phyloP scores from a whole-genome alignment of 2,329 filamentous ascomycete species.

The Aspergillus melleus region DNA sequence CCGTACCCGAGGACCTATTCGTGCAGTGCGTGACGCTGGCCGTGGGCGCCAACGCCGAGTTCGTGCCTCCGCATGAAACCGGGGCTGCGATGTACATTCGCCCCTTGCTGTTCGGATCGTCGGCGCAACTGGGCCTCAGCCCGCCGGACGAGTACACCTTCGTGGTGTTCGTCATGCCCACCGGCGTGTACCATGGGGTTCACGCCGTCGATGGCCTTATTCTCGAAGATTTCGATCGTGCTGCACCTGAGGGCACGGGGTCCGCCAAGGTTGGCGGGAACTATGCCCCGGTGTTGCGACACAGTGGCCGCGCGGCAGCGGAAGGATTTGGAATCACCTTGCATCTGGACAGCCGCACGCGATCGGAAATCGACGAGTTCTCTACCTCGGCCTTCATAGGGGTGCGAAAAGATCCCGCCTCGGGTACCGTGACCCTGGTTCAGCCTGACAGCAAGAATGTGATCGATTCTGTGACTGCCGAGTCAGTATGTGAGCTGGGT shows the following conservation, averaged over 20 bases:
- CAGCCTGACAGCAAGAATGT: slow-evolving; percentile 86
- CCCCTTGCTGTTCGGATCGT: slow-evolving; percentile 82
- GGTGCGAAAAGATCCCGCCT: slow-evolving; percentile 59
- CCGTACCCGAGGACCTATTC: slow-evolving; percentile 75
- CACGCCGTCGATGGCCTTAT: slow-evolving; percentile 85
- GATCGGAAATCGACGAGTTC: slow-evolving; percentile 91
- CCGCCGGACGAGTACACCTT: slow-evolving; percentile 93
- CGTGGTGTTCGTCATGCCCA: slow-evolving; percentile 84
- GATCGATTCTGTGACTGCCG: slow-evolving; percentile 82
- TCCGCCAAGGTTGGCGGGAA: slow-evolving; percentile 95
- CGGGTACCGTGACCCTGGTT: slow-evolving; percentile 66
- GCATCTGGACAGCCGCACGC: slow-evolving; percentile 81
- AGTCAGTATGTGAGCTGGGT: slow-evolving; percentile 75
- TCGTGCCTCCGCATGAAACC: slow-evolving; percentile 83
- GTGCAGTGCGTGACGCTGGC: slow-evolving; percentile 74
- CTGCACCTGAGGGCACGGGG: slow-evolving; percentile 87
- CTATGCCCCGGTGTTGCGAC: slow-evolving; percentile 86
- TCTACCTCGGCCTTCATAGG: slow-evolving; percentile 93
- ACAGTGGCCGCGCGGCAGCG: slow-evolving; percentile 76
- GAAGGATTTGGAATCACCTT: slow-evolving; percentile 92
- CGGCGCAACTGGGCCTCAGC: slow-evolving; percentile 79
- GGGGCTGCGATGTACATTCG: slow-evolving; percentile 92
- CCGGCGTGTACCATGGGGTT: slow-evolving; percentile 89
- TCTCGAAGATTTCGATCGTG: slow-evolving; percentile 88
- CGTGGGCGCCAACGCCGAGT: slow-evolving; percentile 84